Percentiles rank a stretch among this genome's conserved stretches.
These are phyloP conservation scores for Fusarium neocosmosporiellum DNA, from an alignment of 2,329 filamentous ascomycete species.

Conservation along the genomic window DNA sequence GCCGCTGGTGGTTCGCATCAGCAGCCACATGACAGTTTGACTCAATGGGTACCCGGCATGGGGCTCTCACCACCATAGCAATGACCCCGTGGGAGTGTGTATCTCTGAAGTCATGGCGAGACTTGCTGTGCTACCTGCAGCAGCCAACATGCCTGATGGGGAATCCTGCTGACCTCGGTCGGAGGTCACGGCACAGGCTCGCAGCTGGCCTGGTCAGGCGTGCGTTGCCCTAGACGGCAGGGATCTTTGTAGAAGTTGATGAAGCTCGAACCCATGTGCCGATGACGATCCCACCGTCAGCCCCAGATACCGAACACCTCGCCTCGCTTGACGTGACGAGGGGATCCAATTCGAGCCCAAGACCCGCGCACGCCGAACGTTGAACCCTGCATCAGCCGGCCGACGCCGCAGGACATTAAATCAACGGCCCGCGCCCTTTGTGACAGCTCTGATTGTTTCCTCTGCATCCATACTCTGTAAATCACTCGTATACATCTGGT, in stretches of 20 bases:
- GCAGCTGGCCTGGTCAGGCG: conserved; percentile 24
- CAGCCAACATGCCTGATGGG: conserved; percentile 16
- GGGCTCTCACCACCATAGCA: background rate
- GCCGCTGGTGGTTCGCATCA: conserved; percentile 20
- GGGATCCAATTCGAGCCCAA: conserved; percentile 5
- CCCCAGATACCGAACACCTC: conserved; percentile 4
- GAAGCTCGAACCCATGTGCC: background rate
- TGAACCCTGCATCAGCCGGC: conserved; percentile 23
- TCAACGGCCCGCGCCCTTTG: conserved; percentile 31
- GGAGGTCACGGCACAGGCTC: conserved; percentile 37
- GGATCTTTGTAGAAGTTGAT: background rate
- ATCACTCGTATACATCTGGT: background rate
- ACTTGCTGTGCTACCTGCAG: conserved; percentile 26
- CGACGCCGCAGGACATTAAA: conserved; percentile 23
- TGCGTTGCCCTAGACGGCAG: conserved; percentile 1
- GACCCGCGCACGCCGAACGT: conserved; percentile 21
- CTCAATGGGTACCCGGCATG: conserved; percentile 14
- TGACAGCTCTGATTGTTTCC: conserved; percentile 14
- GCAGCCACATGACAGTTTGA: conserved; percentile 25
- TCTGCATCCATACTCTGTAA: conserved; percentile 6
- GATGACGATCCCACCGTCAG: conserved; percentile 6
- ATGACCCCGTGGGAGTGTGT: background rate
- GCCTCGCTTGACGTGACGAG: conserved; percentile 17
- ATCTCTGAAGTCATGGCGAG: conserved; percentile 22
- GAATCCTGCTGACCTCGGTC: conserved; percentile 38